Evolutionary conservation across 148 eudicot species (phyloP), one percentile per base, ranked within the genome.

Genomic region (Drosera capensis): DNA sequence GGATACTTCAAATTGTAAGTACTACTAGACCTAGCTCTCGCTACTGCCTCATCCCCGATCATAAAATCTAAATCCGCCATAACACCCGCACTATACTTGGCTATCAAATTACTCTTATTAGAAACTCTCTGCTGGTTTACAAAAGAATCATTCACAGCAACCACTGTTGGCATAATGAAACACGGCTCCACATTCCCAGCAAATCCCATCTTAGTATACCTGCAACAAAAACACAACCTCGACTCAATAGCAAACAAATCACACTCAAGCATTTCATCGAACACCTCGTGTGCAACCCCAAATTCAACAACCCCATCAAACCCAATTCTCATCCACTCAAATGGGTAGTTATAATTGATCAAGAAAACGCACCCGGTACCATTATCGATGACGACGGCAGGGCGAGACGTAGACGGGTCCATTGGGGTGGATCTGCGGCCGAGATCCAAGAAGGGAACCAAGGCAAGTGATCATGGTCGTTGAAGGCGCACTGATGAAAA

Each of bases 181-280:
- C 94, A 64, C 20, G 97, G 97, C 71, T 88, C 97, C 14, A 88
- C 86, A 34, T 88, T 88, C 40, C 97, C 92, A 46, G 97, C 90
- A 71, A 83, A 88, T 7, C 97, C 97, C 92, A 88, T 75, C 71
- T 88, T 88, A 46, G 94, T 88, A 68, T 83, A 88, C 81, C 97
- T 88, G 75, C 62, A 63, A 45, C 17, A 24, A 46, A 15, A 38
- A 26, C 3, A 38, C 21, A 53, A 49, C 28, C n/a, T 7, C 30
- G 13, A 34, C 3, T 13, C 15, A 30, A 29, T 31, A 38, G 12
- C 12, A 29, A n/a, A 2, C 8, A 22, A 29, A 24, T 20, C 7
- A 24, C 39, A 40, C 24, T 51, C 54, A 45, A 38, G 47, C 39
- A 65, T 31, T 46, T 14, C 24, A 14, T 56, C 57, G n/a, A 67